Conservation (phyloP, 345 rosid species). For the Citrus maxima region DNA sequence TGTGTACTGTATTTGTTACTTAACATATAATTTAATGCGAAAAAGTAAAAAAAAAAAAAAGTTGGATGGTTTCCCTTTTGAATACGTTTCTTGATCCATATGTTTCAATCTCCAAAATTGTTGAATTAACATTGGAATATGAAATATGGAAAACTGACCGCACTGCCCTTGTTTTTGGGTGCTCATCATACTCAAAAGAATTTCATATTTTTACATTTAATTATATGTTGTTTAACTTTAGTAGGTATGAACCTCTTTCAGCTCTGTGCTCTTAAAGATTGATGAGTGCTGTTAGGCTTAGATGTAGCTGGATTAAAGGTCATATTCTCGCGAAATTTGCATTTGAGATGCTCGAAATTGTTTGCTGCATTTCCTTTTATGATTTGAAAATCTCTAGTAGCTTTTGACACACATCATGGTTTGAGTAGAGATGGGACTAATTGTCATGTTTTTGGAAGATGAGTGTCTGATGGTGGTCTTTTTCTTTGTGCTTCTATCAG, state of each 20-base stretch:
- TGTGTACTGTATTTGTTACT: neutral
- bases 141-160: neutral
- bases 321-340: neutral
- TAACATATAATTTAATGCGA: neutral
- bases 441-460: neutral
- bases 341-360: too few relatives aligned
- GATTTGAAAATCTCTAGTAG: neutral
- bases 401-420: neutral
- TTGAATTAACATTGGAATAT: neutral
- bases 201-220: too few relatives aligned
- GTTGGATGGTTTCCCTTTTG: neutral
- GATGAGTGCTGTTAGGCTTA: neutral
- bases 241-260: neutral
- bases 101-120: neutral
- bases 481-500: neutral
- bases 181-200: too few relatives aligned
- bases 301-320: neutral
- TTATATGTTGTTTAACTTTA: too few relatives aligned
- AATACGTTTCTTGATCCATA: too few relatives aligned
- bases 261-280: neutral
- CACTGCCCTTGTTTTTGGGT: too few relatives aligned
- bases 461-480: neutral
- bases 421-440: neutral
- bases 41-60: too few relatives aligned
- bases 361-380: neutral